These are phyloP conservation scores for Marasmius fiardii DNA, from an alignment of 1,284 basidiomycete species.

Conservation along the genomic window DNA sequence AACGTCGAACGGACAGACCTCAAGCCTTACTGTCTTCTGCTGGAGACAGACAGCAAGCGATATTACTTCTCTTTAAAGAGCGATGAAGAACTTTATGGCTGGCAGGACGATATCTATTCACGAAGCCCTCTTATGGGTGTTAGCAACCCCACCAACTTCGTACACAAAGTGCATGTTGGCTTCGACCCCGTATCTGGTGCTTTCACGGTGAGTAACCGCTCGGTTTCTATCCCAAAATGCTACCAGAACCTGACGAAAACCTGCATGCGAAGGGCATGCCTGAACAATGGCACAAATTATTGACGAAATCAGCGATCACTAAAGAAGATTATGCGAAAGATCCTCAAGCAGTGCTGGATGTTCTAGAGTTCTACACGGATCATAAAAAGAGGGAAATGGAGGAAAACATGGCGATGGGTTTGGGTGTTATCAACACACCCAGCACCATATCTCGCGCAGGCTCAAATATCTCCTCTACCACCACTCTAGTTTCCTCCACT, in stretches of 20 bases:
- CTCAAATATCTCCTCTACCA: constrained; percentile 21
- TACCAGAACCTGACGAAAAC: background rate
- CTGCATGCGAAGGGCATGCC: constrained; percentile 79
- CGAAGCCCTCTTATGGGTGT: constrained; percentile 92
- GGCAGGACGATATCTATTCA: constrained; percentile 96
- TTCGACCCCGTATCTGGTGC: constrained; percentile 93
- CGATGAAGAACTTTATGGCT: constrained; percentile 94
- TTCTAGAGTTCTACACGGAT: constrained; percentile 97
- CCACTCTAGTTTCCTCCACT: constrained; percentile 15
- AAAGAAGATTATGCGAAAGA: constrained; percentile 97
- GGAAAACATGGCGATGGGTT: constrained; percentile 29
- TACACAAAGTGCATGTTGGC: constrained; percentile 97
- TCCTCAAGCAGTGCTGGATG: constrained; percentile 95
- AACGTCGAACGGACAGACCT: constrained; percentile 90
- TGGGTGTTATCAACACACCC: background rate
- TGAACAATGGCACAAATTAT: constrained; percentile 93
- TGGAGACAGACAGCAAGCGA: constrained; percentile 82
- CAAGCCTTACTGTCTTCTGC: constrained; percentile 87
- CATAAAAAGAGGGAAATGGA: constrained; percentile 93
- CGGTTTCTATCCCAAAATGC: constrained; percentile 5
- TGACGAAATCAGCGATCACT: constrained; percentile 96
- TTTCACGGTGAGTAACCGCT: constrained; percentile 69
- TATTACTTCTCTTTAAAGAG: constrained; percentile 83
- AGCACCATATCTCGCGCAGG: constrained; percentile 20
- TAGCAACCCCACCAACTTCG: constrained; percentile 93